Base-by-base conservation (phyloP, 1,284 basidiomycete genomes). In the Trametes polyzona region DNA sequence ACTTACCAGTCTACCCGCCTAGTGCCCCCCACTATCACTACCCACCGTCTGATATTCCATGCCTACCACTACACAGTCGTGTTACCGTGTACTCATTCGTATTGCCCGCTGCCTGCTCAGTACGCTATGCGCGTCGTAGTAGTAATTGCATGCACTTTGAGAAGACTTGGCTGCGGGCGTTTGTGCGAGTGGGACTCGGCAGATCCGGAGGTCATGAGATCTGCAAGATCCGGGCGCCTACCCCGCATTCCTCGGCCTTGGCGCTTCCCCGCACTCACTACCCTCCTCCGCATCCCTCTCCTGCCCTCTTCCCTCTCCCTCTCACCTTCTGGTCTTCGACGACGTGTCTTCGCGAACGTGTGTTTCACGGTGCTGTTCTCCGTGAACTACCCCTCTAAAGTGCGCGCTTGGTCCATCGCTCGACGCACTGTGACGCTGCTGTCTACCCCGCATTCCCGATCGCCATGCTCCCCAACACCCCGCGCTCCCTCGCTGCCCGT, bases 391-490 rank as follows among this genome's bases (percentile, higher is more conserved):
- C n/a, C n/a, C n/a, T n/a, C n/a, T n/a, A n/a, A n/a, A n/a, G n/a
- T n/a, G n/a, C n/a, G n/a, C n/a, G n/a, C n/a, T n/a, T n/a, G n/a
- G n/a, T n/a, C n/a, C n/a, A n/a, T n/a, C n/a, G 24, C 1, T 41
- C 10, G 12, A 6, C 40, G 26, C 27, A 21, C 23, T 40, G 36
- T 30, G 41, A 37, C 51, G 16, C 37, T 12, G 32, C 40, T 35
- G 11, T n/a, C 29, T 48, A 21, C 44, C 35, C 19, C 29, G 47
- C 37, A 50, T 30, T 10, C 37, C 12, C 19, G 40, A 10, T 26
- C 24, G 23, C 3, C 48, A 64, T 64, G 63, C 43, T 62, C 3
- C 47, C 59, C 26, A 59, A 56, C 32, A 58, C 62, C 4, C 57
- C 48, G 1, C 59, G 63, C 10, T 58, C 63, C 5, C 16, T 64